These are phyloP conservation scores for Colletotrichum gigasporum DNA, from an alignment of 2,329 filamentous ascomycete genomes.

Conservation along the genomic window DNA sequence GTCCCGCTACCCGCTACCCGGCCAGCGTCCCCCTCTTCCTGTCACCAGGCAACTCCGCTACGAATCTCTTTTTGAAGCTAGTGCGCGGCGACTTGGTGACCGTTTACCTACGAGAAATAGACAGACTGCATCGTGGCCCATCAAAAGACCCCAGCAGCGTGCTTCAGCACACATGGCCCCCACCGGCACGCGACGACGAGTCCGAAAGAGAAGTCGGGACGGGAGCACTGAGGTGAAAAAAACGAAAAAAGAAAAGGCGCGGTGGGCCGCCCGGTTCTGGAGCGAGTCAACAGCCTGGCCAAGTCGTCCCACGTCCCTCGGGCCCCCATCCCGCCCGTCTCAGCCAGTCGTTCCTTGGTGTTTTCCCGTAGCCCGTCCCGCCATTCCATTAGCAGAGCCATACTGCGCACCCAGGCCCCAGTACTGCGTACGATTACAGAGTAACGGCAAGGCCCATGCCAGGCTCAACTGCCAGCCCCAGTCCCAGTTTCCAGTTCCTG, in stretches of 20 bases:
- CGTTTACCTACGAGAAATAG: conserved; percentile 27
- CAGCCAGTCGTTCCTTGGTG: conserved; percentile 1
- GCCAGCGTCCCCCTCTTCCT: no score
- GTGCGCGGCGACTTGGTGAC: conserved; percentile 11
- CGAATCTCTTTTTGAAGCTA: conserved; percentile 17
- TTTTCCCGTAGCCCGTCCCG: background rate
- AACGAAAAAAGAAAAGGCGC: background rate
- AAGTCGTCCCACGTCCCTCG: conserved; percentile 15
- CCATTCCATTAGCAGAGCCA: no score
- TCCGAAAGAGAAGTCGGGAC: no score
- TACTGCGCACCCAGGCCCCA: no score
- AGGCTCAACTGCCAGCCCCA: no score
- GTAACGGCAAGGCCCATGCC: no score
- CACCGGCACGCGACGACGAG: conserved; percentile 26
- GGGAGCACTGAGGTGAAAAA: no score
- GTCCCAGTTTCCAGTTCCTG: background rate
- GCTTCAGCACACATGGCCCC: conserved; percentile 4
- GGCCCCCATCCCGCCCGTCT: background rate
- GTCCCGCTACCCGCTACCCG: no score
- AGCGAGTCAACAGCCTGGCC: conserved; percentile 30
- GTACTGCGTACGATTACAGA: no score
- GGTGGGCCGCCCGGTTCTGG: conserved; percentile 15
- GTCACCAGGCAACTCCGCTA: conserved; percentile 18
- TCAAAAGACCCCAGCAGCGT: conserved; percentile 5
- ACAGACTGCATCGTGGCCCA: conserved; percentile 22